A percentile compares a stretch with the other conserved stretches of the same genome.
These are phyloP conservation scores for Vigna unguiculata DNA, from an alignment of 306 rosid species.

Conservation along the genomic window DNA sequence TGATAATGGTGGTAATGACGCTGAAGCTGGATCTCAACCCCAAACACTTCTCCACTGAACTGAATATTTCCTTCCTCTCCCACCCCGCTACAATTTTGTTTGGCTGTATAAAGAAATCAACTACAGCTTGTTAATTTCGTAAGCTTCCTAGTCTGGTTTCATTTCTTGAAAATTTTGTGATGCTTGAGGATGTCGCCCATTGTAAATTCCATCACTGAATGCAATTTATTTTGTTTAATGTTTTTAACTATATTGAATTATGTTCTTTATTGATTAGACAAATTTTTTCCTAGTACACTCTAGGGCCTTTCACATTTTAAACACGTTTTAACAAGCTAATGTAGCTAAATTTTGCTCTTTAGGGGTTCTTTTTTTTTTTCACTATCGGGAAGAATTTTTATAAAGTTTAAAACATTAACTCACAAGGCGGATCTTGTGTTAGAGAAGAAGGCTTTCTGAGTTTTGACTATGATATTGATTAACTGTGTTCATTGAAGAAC, in stretches of 20 bases:
- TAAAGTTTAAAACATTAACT: no score
- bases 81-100: not conserved
- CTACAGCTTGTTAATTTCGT: not conserved
- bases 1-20: conserved; percentile 48
- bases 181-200: conserved; percentile 8
- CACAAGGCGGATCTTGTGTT: not conserved
- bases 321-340: not conserved
- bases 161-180: conserved; percentile 19
- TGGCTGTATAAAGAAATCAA: not conserved
- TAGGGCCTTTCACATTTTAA: not conserved
- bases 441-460: not conserved
- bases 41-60: conserved; percentile 51
- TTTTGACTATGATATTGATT: not conserved
- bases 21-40: conserved; percentile 50
- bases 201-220: conserved; percentile 29
- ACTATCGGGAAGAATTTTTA: not conserved
- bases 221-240: not conserved
- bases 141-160: conserved; percentile 4
- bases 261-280: not conserved
- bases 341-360: not conserved
- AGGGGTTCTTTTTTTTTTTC: not conserved
- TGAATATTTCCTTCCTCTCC: not conserved
- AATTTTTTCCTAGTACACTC: not conserved
- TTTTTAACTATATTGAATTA: not conserved
- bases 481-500: not conserved